A percentile compares a stretch with the other conserved stretches of the same genome.
Evolutionary conservation across 2,329 filamentous ascomycete genomes (phyloP).

Genomic region (Paecilomyces sp.): DNA sequence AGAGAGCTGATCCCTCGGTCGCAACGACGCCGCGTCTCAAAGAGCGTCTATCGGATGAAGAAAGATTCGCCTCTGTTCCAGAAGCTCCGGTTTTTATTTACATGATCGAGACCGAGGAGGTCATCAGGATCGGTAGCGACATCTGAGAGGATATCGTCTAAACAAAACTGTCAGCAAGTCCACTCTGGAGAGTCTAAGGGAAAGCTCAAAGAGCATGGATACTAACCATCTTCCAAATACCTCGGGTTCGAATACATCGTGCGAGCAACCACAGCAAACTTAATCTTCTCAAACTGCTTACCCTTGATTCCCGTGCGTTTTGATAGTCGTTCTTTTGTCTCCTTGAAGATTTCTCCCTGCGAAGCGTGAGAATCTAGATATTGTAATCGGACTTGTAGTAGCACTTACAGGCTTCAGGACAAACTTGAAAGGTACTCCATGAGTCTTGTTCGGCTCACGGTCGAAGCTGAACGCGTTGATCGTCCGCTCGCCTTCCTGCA

Average conservation of each 20-base stretch:
- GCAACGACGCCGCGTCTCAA: slow-evolving; percentile 1
- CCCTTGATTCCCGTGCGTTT: slow-evolving; percentile 92
- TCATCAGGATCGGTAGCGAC: slow-evolving; percentile 71
- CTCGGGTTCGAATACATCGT: slow-evolving; percentile 66
- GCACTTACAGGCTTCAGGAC: slow-evolving; percentile 66
- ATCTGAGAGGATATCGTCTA: slow-evolving; percentile 42
- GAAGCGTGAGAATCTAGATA: slow-evolving; percentile 6
- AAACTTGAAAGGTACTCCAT: slow-evolving; percentile 89
- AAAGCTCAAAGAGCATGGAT: not conserved
- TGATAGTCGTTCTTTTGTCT: slow-evolving; percentile 91
- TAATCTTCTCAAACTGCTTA: slow-evolving; percentile 98
- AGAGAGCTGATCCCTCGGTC: not conserved
- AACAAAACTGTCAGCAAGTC: not conserved
- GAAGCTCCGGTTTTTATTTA: slow-evolving; percentile 54
- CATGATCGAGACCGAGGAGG: slow-evolving; percentile 62
- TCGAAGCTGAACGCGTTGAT: slow-evolving; percentile 90
- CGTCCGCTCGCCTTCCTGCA: slow-evolving; percentile 59
- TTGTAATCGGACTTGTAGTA: not conserved
- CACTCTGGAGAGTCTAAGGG: not conserved
- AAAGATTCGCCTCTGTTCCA: slow-evolving; percentile 57
- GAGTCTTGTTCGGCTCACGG: slow-evolving; percentile 72
- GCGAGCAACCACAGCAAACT: slow-evolving; percentile 75
- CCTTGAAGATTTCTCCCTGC: slow-evolving; percentile 75
- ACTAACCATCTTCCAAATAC: slow-evolving; percentile 81
- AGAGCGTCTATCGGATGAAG: slow-evolving; percentile 50